Base-by-base conservation (phyloP, 1,284 basidiomycete genomes). In the Xanthoconium separans region DNA sequence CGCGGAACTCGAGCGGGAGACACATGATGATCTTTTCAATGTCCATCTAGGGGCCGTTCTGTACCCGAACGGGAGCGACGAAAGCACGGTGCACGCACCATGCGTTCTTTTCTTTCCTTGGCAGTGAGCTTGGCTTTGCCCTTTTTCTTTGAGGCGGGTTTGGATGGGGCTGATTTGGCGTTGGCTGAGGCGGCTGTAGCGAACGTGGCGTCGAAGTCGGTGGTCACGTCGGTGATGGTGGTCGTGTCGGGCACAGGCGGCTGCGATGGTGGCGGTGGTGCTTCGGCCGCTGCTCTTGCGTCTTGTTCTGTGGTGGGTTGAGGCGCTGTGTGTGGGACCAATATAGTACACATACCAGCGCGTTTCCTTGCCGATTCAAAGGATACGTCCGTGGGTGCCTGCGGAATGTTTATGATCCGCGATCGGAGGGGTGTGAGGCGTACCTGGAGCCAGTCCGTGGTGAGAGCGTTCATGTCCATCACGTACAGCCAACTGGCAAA, bases 381-480 rank as follows among this genome's bases (percentile, higher is more conserved):
- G 0, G 87, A 89, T 15, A 74, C 77, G 42, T 84, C 78, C 2
- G 77, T 80, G 0, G 91, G 86, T 24, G 82, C 82, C 83, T 91
- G 54, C 5, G 41, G 27, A 13, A 34, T 24, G 57, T 44, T 31
- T 20, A 6, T 18, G 0, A 24, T 29, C 13, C 2, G n/a, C 8
- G 30, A 44, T 39, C 27, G 15, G 34, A 41, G 4, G 29, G 33
- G 4, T 0, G 3, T 45, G 8, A 0, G 8, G 15, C 81, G 55
- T 61, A 89, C 92, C 79, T 95, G 89, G 0, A 84, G 83, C 93
- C 93, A 97, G 69, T 96, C 94, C 0, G 88, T 87, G 29, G 93
- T 95, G 59, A 95, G 83, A 1, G 93, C 88, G 65, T 96, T 95
- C 92, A 97, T 96, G 69, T 93, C 89, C 81, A 97, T 85, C 11